Conservation (phyloP, 495 filamentous ascomycete species). For the Hypomontagnella monticulosa region DNA sequence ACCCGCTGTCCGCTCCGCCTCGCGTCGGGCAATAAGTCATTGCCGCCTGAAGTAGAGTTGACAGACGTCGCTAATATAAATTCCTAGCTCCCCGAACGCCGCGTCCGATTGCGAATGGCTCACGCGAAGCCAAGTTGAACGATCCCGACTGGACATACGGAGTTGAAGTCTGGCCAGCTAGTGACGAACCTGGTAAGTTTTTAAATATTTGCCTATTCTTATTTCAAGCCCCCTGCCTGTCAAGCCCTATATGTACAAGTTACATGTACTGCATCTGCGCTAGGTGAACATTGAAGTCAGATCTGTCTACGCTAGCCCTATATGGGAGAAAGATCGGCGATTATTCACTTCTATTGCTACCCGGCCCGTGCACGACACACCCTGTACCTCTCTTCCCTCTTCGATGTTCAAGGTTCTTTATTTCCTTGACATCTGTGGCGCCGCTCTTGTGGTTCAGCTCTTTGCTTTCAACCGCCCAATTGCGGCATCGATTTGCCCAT, state of each 20-base stretch:
- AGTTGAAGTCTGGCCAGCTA: conserved; percentile 29
- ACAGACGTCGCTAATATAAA: conserved; percentile 23
- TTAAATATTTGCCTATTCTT: neutral
- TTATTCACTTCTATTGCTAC: too few relatives aligned
- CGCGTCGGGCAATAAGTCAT: conserved; percentile 19
- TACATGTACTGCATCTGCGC: too few relatives aligned
- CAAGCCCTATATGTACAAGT: neutral
- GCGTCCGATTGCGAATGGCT: too few relatives aligned
- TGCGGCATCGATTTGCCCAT: neutral
- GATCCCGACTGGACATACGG: conserved; percentile 31
- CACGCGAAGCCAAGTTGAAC: neutral
- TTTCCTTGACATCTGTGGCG: conserved; percentile 4
- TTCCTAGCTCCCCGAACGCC: neutral
- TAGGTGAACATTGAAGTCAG: neutral
- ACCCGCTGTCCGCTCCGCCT: conserved; percentile 27
- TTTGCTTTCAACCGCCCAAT: neutral
- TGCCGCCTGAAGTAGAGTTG: conserved; percentile 25
- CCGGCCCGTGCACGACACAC: too few relatives aligned
- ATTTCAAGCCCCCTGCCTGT: neutral
- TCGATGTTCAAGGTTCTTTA: too few relatives aligned
- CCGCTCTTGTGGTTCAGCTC: conserved; percentile 17
- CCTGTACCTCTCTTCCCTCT: too few relatives aligned
- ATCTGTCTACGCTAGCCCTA: neutral
- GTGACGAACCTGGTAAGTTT: conserved; percentile 26
- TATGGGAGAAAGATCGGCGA: too few relatives aligned